A percentile compares a stretch with the other conserved stretches of the same genome.
phyloP scores from a whole-genome alignment of 1,284 basidiomycete genomes.

The Limonomyces culmigenus region DNA sequence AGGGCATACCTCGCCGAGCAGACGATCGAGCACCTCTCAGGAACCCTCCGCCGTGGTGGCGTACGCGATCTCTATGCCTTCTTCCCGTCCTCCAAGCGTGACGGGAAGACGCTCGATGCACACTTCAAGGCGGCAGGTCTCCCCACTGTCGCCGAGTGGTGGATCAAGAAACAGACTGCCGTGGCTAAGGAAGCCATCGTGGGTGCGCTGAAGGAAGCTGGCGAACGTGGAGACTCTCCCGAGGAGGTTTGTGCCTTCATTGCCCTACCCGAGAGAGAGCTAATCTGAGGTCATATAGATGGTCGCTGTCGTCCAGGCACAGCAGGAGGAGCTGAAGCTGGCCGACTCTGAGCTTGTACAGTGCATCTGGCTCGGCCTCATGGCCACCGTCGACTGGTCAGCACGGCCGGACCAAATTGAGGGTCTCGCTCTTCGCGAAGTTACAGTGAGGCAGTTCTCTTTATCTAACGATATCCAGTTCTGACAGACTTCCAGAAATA shows the following conservation, averaged over 20 bases:
- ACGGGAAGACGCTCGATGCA: constrained; percentile 58
- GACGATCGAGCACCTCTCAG: constrained; percentile 74
- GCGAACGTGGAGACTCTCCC: constrained; percentile 45
- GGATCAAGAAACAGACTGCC: constrained; percentile 72
- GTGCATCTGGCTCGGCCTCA: constrained; percentile 85
- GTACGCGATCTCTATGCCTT: constrained; percentile 78
- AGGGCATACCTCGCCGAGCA: constrained; percentile 66
- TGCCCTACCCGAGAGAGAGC: too few relatives aligned
- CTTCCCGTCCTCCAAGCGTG: constrained; percentile 74
- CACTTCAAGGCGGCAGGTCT: constrained; percentile 76
- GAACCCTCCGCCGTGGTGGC: constrained; percentile 63
- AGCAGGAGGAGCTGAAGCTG: constrained; percentile 52
- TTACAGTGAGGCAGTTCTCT: constrained; percentile 46
- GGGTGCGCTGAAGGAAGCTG: constrained; percentile 10
- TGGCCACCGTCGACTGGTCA: constrained; percentile 76
- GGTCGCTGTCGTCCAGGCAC: constrained; percentile 50
- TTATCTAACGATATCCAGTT: constrained; percentile 1
- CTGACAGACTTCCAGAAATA: constrained; percentile 40
- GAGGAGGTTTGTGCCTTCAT: too few relatives aligned
- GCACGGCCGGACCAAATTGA: constrained; percentile 84
- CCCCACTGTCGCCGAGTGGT: constrained; percentile 77
- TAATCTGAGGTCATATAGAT: too few relatives aligned
- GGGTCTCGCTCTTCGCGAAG: constrained; percentile 67
- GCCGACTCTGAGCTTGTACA: constrained; percentile 73
- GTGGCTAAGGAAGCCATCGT: constrained; percentile 19